Evolutionary conservation across 345 rosid species (phyloP), one percentile per base, ranked within the genome.

Genomic region (Euphorbia tirucalli): DNA sequence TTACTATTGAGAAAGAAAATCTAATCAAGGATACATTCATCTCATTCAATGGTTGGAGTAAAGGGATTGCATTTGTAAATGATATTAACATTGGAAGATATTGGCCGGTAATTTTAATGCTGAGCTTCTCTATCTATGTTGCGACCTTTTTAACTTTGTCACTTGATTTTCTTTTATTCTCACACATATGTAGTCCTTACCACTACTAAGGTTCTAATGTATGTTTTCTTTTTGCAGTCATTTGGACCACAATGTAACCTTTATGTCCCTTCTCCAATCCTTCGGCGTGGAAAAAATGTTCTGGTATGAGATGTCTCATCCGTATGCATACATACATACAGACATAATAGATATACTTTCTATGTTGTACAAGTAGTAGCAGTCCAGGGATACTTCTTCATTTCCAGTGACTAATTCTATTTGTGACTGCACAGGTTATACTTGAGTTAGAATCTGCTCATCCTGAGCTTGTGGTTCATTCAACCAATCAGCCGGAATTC

Each of bases 221-320:
- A 48, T 13, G 32, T 56, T 24, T 62, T 10, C 31, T 39, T 77
- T 41, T 77, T 85, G 82, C 88, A 90, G 98, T 85, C 90, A 16
- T 78, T 67, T 70, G 97, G 98, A 71, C 98, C 98, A 6, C 97
- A 90, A 54, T 90, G 98, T 79, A 86, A 83, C 80, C 96, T 93
- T 55, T 89, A 89, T 73, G 83, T 89, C 65, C 95, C 96, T 30
- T 89, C 90, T 30, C 96, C 98, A 24, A 71, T 90, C 64, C 94
- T 90, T 79, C 83, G 49, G 59, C 86, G 43, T 14, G 96, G 94
- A 67, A 74, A 83, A 71, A 93, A 93, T 65, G 62, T 41, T 41
- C 75, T 93, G 94, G 98, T 89, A 82, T 70, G 82, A 14, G 48
- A 64, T 55, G 59, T 41, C 25, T 44, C n/a, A 30, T 31, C 27